Evolutionary conservation across 202 grass and related monocot species (phyloP).

Genomic region (Panicum hallii): DNA sequence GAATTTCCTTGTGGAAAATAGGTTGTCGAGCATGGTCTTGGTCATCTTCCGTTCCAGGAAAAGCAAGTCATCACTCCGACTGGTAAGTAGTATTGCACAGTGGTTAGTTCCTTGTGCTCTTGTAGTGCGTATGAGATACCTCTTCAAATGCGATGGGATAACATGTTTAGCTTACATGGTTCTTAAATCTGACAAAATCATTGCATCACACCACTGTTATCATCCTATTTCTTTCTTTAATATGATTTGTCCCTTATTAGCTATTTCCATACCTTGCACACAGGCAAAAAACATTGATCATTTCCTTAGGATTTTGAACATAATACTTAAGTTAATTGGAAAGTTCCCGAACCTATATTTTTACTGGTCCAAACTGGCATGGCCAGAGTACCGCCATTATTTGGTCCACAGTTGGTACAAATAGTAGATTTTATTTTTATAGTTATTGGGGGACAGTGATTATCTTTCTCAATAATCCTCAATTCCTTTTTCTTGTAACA

Average conservation of each 20-base stretch:
- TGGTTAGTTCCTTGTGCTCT: background rate
- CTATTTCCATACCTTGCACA: background rate
- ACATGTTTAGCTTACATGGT: background rate
- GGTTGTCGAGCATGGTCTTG: slow-evolving; percentile 98
- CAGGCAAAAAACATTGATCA: background rate
- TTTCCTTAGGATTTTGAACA: background rate
- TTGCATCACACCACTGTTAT: background rate
- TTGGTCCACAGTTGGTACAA: background rate
- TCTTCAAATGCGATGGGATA: slow-evolving; percentile 11
- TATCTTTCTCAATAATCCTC: slow-evolving; percentile 11
- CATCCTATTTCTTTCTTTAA: background rate
- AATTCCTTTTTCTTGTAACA: slow-evolving; percentile 30
- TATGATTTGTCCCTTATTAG: background rate
- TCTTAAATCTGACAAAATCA: background rate
- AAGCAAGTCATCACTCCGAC: slow-evolving; percentile 98
- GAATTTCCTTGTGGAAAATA: slow-evolving; percentile 58
- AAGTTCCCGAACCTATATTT: background rate
- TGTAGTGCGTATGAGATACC: slow-evolving; percentile 20
- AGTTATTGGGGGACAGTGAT: background rate
- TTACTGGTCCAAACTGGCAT: background rate
- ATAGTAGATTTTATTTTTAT: background rate
- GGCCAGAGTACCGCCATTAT: background rate
- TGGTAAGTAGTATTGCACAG: slow-evolving; percentile 59
- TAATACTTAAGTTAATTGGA: background rate
- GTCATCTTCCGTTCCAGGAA: slow-evolving; percentile 98